A percentile compares a stretch with the other conserved stretches of the same genome.
phyloP scores from a whole-genome alignment of 1,284 basidiomycete species.

The Fomitopsis pinicola region DNA sequence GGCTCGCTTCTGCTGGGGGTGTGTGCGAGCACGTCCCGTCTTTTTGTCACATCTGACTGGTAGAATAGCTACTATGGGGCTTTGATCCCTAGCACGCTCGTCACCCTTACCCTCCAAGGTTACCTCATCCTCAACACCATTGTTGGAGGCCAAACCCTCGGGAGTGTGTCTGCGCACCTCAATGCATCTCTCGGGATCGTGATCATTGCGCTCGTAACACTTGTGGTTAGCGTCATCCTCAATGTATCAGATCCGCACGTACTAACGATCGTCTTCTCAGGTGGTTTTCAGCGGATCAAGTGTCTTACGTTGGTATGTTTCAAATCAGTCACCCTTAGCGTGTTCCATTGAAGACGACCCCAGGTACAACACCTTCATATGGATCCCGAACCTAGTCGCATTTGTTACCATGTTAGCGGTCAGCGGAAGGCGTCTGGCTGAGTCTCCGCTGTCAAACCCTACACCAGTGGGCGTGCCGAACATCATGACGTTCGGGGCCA shows the following conservation, averaged over 20 bases:
- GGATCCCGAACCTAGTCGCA: constrained; percentile 64
- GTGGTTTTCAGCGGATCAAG: constrained; percentile 62
- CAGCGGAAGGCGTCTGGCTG: constrained; percentile 44
- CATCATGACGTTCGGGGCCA: constrained; percentile 30
- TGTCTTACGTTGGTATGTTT: constrained; percentile 49
- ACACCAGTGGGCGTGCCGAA: constrained; percentile 27
- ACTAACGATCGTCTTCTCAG: constrained; percentile 6
- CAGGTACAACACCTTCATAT: constrained; percentile 56
- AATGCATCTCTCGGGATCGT: constrained; percentile 69
- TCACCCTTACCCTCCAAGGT: constrained; percentile 62
- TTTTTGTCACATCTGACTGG: not conserved
- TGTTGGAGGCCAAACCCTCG: constrained; percentile 70
- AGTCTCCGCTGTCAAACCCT: constrained; percentile 20
- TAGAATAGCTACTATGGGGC: constrained; percentile 53
- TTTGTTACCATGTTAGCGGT: constrained; percentile 65
- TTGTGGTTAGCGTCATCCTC: constrained; percentile 34
- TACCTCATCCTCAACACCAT: constrained; percentile 75
- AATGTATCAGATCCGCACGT: not conserved
- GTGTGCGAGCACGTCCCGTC: not conserved
- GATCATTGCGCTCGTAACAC: constrained; percentile 67
- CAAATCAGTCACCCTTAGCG: not conserved
- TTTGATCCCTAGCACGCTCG: constrained; percentile 57
- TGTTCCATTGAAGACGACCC: not conserved
- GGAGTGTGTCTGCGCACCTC: constrained; percentile 51
- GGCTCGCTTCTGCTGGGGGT: constrained; percentile 55